Evolutionary conservation across 176 grass and related monocot genomes (phyloP).

Genomic region (Oryza meridionalis): DNA sequence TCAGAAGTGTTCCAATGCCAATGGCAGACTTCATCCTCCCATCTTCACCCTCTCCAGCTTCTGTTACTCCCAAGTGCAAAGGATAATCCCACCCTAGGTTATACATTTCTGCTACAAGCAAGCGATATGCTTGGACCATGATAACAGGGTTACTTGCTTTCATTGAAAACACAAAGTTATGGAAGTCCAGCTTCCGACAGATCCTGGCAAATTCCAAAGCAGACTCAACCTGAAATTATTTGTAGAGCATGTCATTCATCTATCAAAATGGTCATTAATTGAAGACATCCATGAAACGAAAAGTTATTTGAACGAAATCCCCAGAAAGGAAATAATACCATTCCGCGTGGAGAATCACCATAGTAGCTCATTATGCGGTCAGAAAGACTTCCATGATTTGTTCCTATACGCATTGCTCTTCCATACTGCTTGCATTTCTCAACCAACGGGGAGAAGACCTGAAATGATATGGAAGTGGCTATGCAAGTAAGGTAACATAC

Average conservation of each 20-base stretch:
- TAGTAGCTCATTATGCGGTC: slow-evolving; percentile 99
- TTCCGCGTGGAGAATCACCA: slow-evolving; percentile 98
- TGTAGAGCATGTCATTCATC: slow-evolving; percentile 39
- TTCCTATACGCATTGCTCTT: slow-evolving; percentile 94
- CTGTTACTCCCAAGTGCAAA: slow-evolving; percentile 94
- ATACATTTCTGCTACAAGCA: slow-evolving; percentile 98
- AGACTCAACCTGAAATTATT: slow-evolving; percentile 85
- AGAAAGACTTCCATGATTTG: slow-evolving; percentile 96
- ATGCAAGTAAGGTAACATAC: slow-evolving; percentile 32
- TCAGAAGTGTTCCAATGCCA: slow-evolving; percentile 96
- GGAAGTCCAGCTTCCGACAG: slow-evolving; percentile 89
- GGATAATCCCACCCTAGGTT: slow-evolving; percentile 99
- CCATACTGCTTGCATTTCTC: slow-evolving; percentile 99
- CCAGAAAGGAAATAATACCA: slow-evolving; percentile 63
- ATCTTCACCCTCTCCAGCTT: slow-evolving; percentile 99
- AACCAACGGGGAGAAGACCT: slow-evolving; percentile 97
- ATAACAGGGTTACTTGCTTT: slow-evolving; percentile 98
- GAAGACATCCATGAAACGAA: not conserved
- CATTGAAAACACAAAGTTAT: slow-evolving; percentile 99
- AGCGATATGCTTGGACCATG: slow-evolving; percentile 97
- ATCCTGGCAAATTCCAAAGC: slow-evolving; percentile 99
- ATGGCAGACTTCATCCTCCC: slow-evolving; percentile 99
- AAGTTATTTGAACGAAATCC: not conserved
- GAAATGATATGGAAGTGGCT: slow-evolving; percentile 20
- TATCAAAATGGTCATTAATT: slow-evolving; percentile 1